Conservation (phyloP, 2,329 filamentous ascomycete genomes). For the Eutypella sp. region DNA sequence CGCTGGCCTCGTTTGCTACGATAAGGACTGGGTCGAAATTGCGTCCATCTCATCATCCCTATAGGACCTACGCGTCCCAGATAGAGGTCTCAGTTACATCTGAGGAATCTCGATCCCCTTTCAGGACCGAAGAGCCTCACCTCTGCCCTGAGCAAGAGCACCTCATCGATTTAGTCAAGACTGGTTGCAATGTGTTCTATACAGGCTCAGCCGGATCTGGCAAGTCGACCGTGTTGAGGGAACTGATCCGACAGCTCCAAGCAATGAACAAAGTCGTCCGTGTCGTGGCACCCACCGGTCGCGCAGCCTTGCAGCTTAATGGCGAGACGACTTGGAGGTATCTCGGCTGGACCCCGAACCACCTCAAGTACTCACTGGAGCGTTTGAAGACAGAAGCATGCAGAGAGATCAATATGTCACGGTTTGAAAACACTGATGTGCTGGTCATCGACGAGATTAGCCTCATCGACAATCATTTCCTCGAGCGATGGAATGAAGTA, state of each 20-base stretch:
- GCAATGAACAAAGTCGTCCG: conserved; percentile 33
- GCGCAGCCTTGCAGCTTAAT: conserved; percentile 51
- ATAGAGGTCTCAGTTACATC: no score
- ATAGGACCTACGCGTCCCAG: no score
- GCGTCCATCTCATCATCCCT: no score
- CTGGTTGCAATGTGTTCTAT: conserved; percentile 56
- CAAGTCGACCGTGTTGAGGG: conserved; percentile 51
- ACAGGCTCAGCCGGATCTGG: conserved; percentile 59
- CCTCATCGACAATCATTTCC: conserved; percentile 54
- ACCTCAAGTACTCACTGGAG: conserved; percentile 36
- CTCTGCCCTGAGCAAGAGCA: conserved; percentile 43
- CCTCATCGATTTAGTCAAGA: conserved; percentile 46
- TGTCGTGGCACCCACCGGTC: conserved; percentile 56
- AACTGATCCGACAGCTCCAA: conserved; percentile 36
- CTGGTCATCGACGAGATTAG: conserved; percentile 63
- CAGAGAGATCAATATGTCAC: conserved; percentile 26
- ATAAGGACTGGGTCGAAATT: no score
- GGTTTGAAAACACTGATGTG: conserved; percentile 43
- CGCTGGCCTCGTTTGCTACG: no score
- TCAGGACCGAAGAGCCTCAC: conserved; percentile 18
- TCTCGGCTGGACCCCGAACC: conserved; percentile 49
- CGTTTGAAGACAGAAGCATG: conserved; percentile 26
- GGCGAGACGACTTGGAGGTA: conserved; percentile 54
- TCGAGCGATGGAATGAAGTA: conserved; percentile 45
- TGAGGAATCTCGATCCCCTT: no score